phyloP scores from a whole-genome alignment of 1,284 basidiomycete species.

The Cutaneotrichosporon cavernicola region DNA sequence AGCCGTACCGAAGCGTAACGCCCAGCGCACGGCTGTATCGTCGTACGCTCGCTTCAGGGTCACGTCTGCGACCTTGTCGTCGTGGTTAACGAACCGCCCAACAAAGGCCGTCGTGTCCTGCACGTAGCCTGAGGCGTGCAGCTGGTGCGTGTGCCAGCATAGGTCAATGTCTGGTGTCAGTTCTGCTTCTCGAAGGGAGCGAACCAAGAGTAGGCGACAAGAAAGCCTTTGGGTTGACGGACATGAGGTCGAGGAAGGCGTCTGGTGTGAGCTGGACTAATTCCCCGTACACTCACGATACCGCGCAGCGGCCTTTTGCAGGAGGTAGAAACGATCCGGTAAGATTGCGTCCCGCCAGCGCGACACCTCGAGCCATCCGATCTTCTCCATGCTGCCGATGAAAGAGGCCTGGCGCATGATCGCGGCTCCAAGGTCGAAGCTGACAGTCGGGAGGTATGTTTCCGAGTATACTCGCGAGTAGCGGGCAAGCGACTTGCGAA shows the following conservation, averaged over 20 bases:
- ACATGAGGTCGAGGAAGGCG: slow-evolving; percentile 45
- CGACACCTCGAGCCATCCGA: slow-evolving; percentile 37
- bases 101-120: slow-evolving; percentile 26
- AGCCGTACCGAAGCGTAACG: slow-evolving; percentile 24
- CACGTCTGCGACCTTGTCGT: slow-evolving; percentile 39
- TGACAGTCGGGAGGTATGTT: slow-evolving; percentile 15
- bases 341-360: slow-evolving; percentile 21
- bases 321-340: slow-evolving; percentile 12
- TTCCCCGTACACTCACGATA: slow-evolving; percentile 32
- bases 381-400: slow-evolving; percentile 34
- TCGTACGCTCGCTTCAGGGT: slow-evolving; percentile 28
- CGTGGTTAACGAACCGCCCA: slow-evolving; percentile 35
- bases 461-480: slow-evolving; percentile 13
- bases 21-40: slow-evolving; percentile 31
- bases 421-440: slow-evolving; percentile 34
- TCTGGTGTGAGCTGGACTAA: slow-evolving; percentile 21
- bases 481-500: slow-evolving; percentile 1
- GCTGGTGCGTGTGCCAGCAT: slow-evolving; percentile 52
- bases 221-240: slow-evolving; percentile 23
- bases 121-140: slow-evolving; percentile 31
- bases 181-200: slow-evolving; percentile 7
- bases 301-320: slow-evolving; percentile 39
- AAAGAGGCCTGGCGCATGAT: slow-evolving; percentile 39
- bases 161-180: slow-evolving; percentile 47
- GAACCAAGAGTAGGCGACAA: slow-evolving; percentile 32